Evolutionary conservation across 805 yeast species (phyloP), one percentile per base, ranked within the genome.

Genomic region (Maudiozyma saulgeensis): DNA sequence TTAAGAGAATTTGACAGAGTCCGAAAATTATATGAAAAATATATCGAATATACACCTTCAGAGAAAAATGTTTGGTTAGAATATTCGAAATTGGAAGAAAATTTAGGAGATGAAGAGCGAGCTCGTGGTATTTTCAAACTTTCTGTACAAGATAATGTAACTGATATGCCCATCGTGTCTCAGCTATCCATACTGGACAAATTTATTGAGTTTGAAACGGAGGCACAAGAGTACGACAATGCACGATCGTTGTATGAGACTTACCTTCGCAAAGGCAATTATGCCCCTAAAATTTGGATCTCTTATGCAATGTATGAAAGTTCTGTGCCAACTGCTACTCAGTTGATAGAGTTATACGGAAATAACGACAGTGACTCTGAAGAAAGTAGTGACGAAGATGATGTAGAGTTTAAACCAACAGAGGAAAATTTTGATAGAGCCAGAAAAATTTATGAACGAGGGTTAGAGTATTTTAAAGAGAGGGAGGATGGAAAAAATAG

Each of bases 1-100:
- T 63, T 90, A 43, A 85, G 84, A 37, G 93, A 89, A 57, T 85
- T 85, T 72, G 95, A 84, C 52, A 68, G 96, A 35, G 89, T 84
- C 7, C 69, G 98, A 32, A 80, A 70, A 61, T 59, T 93, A 3
- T 88, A 80, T 61, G 86, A 82, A 54, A 81, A 79, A 58, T 78
- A 76, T 68, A 52, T 70, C 7, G 59, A 72, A 0, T 60, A 66
- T 3, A 48, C 53, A 16, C 62, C 68, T n/a, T 9, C 39, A 2
- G 23, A 52, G 46, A 35, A 47, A 1, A 32, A 54, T 1, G 71
- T 77, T 0, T 81, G 97, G 83, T 58, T 76, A 3, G 73, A 75
- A 5, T 89, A 79, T 67, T 82, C 90, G 1, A 75, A 74, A 3
- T 73, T 90, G 54, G 98, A 91, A 63, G 70, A 68, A 46, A 70